Evolutionary conservation across 2,329 filamentous ascomycete species (phyloP).

Genomic region (Nemania diffusa): DNA sequence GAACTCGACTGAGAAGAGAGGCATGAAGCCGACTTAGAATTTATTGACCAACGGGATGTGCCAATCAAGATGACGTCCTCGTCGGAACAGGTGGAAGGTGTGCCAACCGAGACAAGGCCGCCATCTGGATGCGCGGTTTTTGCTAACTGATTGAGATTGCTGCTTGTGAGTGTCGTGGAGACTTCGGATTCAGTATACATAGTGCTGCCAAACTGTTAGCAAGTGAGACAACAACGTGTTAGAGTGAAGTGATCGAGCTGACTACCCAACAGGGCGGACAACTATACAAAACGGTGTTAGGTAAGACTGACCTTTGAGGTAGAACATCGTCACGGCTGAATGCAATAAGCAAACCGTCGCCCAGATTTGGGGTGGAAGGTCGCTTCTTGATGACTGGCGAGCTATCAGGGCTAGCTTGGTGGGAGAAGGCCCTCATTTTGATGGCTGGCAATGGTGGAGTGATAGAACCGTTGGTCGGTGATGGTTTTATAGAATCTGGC

Average conservation of each 20-base stretch:
- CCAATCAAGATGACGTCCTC: conserved; percentile 28
- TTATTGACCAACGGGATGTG: neutral
- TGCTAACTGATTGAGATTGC: conserved; percentile 25
- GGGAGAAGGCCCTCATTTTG: conserved; percentile 37
- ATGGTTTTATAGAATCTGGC: neutral
- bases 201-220: conserved; percentile 18
- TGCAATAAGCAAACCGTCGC: conserved; percentile 39
- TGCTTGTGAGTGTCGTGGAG: conserved; percentile 28
- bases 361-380: conserved; percentile 39
- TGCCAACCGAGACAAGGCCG: neutral
- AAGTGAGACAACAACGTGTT: neutral
- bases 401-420: conserved; percentile 38
- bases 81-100: conserved; percentile 24
- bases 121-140: conserved; percentile 13
- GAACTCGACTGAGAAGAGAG: conserved; percentile 14
- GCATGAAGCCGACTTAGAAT: conserved; percentile 10
- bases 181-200: neutral
- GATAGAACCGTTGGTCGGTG: neutral
- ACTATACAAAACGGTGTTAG: neutral
- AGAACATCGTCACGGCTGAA: neutral
- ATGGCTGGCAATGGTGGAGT: neutral
- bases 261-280: neutral
- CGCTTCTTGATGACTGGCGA: conserved; percentile 39
- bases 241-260: neutral
- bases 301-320: conserved; percentile 24